Evolutionary conservation across 225 moss, liverwort and hornwort species (phyloP), one percentile per base, ranked within the genome.

Genomic region (Pseudisothecium myosuroides): DNA sequence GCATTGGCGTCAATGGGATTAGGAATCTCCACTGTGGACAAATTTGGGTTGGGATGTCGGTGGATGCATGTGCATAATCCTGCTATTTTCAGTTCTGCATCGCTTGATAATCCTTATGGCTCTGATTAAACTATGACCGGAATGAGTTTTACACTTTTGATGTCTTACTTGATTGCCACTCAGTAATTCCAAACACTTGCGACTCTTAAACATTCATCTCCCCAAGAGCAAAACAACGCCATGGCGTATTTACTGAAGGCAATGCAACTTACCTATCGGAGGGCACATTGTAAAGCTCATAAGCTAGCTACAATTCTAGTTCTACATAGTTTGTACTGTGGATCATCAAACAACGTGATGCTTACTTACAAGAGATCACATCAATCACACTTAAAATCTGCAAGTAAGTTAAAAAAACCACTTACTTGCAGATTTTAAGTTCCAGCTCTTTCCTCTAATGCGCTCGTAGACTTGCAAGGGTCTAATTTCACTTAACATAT

Each of bases 1-100:
- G 26, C 15, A 4, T 37, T 2, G 37, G 24, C 4, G 1, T 6
- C 1, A 0, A 43, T 3, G 7, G 41, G 20, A 14, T 43, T 60
- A 61, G 81, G 81, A 81, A 81, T 60, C 61, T 21, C 37, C 16
- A 43, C 31, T 31, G 60, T 29, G 43, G 12, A 61, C 32, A 14
- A 60, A 22, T 22, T 62, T 62, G 45, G 22, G 21, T 45, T 43
- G 14, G 32, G 9, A 45, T 31, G 28, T 41, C 58, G 26, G 55
- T 58, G 39, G 27, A 39, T 39, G 37, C 24, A 18, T 55, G 41
- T 28, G 17, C 8, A 80, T 41, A 20, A 60, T 19, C 60, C 17
- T 81, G 43, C 31, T 43, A 60, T 20, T 60, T 61, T 81, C 56
- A 79, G 56, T 79, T 7, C 56, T 56, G 37, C 17, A 55, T 55